Evolutionary conservation across 768 basidiomycete genomes (phyloP), one percentile per base, ranked within the genome.

Genomic region (Boletus huronensis): DNA sequence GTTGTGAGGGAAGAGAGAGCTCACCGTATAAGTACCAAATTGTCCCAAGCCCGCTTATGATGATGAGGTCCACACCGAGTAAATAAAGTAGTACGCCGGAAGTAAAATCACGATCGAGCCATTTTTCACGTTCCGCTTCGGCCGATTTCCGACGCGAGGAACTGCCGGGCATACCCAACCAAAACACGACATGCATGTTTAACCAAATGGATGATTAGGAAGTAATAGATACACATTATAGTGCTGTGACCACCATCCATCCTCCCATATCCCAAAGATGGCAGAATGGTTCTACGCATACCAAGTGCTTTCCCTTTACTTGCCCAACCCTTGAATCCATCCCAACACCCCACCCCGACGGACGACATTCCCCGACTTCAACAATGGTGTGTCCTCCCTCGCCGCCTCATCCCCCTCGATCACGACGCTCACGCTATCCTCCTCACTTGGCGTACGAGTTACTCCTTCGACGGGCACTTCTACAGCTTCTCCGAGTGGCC

Each of bases 401-500:
- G 19, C 38, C 3, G 25, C 41, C 6, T 45, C 56, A 10, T 54
- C 59, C 5, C 58, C 64, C 34, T 69, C 67, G 17, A 69, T 53
- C 19, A 62, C 45, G 19, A 69, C 45, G 11, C 52, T 64, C 43
- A 69, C 52, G 0, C 17, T 19, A 29, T 47, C 43, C 35, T 55
- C 64, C 19, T 58, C 53, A 23, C 31, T 38, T 3, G 54, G 49
- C 13, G 41, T 42, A 21, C 9, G 10, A n/a, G 19, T 26, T 14
- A 26, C 21, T 21, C 11, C 53, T 9, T 45, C 50, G 11, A 21
- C 28, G 16, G 23, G 14, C 11, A 32, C 26, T 11, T 55, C 36
- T 4, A 6, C 16, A 28, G n/a, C 42, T 35, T 54, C 54, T 9
- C 41, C 55, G 5, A 82, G 65, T 0, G 84, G 80, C 36, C 79